These are phyloP conservation scores for Fraxinus sp. DNA, from an alignment of 305 asterid genomes.

Conservation along the genomic window DNA sequence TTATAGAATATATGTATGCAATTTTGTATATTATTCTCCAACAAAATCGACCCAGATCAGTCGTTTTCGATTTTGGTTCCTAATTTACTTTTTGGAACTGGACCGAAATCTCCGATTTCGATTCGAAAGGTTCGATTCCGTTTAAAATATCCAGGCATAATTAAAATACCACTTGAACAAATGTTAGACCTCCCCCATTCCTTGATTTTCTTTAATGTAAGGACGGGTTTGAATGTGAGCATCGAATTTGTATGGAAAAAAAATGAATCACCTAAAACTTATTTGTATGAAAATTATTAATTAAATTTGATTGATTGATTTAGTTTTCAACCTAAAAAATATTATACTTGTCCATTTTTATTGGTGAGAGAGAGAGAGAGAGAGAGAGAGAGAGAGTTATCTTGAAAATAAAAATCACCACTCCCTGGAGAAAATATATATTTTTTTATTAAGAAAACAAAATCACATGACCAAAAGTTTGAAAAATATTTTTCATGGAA, in stretches of 20 bases:
- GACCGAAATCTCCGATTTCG: not conserved
- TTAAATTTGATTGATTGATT: not conserved
- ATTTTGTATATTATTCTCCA: not conserved
- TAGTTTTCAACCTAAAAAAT: no score
- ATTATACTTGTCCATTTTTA: no score
- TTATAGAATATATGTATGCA: not conserved
- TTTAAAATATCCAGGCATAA: not conserved
- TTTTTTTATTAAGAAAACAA: no score
- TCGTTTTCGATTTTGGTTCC: not conserved
- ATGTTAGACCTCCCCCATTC: not conserved
- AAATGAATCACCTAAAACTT: not conserved
- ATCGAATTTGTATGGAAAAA: no score
- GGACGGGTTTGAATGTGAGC: no score
- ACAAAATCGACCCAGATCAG: not conserved
- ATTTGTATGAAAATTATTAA: not conserved
- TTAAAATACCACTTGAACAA: not conserved
- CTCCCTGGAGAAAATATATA: no score
- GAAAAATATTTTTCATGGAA: not conserved
- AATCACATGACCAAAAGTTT: no score
- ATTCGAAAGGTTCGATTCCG: not conserved
- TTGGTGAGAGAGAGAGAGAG: no score
- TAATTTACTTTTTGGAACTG: not conserved
- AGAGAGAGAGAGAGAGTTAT: no score
- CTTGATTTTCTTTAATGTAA: not conserved
- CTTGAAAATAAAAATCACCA: no score